These are phyloP conservation scores for Yamadazyma sp. DNA, from an alignment of 1,139 yeast species.

Conservation along the genomic window DNA sequence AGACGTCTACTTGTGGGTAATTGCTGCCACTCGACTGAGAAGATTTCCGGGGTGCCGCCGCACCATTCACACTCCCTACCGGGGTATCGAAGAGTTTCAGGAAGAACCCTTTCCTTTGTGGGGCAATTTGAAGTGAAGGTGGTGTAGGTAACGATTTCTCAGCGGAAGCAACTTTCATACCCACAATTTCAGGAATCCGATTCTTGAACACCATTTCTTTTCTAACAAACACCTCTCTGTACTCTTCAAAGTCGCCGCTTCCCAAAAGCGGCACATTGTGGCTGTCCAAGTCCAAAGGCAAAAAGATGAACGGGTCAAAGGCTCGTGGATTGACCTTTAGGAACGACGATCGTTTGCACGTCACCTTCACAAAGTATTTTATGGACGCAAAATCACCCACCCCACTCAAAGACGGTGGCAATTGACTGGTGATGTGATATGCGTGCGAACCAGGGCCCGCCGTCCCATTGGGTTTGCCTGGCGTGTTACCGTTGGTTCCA, in stretches of 20 bases:
- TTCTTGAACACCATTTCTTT: constrained; percentile 39
- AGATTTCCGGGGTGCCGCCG: constrained; percentile 4
- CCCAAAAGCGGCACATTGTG: constrained; percentile 18
- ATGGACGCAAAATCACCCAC: constrained; percentile 47
- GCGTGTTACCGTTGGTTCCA: not conserved
- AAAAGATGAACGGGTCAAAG: constrained; percentile 50
- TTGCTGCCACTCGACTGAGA: constrained; percentile 2
- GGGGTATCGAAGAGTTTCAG: constrained; percentile 19
- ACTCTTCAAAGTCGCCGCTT: constrained; percentile 27
- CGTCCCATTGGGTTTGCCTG: not conserved
- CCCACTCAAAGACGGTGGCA: constrained; percentile 59
- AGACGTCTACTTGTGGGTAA: constrained; percentile 29
- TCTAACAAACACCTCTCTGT: constrained; percentile 41
- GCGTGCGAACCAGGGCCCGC: not conserved
- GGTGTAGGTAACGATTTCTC: constrained; percentile 18
- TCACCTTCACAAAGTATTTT: constrained; percentile 57
- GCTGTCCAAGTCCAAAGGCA: constrained; percentile 49
- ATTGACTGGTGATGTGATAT: constrained; percentile 42
- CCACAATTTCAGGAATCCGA: constrained; percentile 47
- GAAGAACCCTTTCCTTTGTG: constrained; percentile 23
- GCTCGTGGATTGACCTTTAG: constrained; percentile 51
- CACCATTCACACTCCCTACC: constrained; percentile 1
- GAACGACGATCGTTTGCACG: constrained; percentile 56
- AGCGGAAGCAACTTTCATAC: constrained; percentile 28
- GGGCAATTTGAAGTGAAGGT: constrained; percentile 17